Percentiles rank a stretch among this genome's conserved stretches.
These are phyloP conservation scores for Fusarium sublunatum DNA, from an alignment of 2,329 filamentous ascomycete genomes.

Conservation along the genomic window DNA sequence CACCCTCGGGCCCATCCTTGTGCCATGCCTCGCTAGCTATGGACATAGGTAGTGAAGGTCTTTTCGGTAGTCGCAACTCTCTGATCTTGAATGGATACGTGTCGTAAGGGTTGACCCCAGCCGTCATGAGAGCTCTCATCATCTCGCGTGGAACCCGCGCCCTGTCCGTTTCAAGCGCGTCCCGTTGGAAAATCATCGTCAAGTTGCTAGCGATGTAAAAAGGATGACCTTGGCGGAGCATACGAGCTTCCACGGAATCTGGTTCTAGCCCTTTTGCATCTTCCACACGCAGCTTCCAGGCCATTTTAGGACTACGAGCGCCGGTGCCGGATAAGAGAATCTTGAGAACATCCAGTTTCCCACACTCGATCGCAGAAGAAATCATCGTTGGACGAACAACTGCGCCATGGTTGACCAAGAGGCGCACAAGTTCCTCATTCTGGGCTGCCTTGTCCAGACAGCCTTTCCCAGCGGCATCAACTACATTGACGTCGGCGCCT, in stretches of 20 bases:
- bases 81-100: not conserved
- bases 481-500: constrained; percentile 27
- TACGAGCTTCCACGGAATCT: not conserved
- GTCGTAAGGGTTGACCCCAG: constrained; percentile 21
- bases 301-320: not conserved
- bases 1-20: not conserved
- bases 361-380: not conserved
- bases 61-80: not conserved
- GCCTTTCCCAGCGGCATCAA: not conserved
- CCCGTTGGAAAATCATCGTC: not conserved
- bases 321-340: constrained; percentile 20
- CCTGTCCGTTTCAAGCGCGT: too few relatives aligned
- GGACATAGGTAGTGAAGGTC: constrained; percentile 1
- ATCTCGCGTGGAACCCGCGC: not conserved
- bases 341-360: not conserved
- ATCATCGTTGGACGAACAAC: constrained; percentile 15
- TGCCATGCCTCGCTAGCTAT: constrained; percentile 8
- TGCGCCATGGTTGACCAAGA: constrained; percentile 27
- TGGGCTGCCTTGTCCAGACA: constrained; percentile 21
- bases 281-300: constrained; percentile 7
- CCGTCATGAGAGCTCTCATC: constrained; percentile 15
- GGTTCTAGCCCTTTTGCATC: constrained; percentile 1
- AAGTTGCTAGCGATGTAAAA: constrained; percentile 1
- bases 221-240: constrained; percentile 11
- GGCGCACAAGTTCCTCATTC: constrained; percentile 6